Evolutionary conservation across 2,329 filamentous ascomycete species (phyloP).

Genomic region (Trichoderma koningiopsis): DNA sequence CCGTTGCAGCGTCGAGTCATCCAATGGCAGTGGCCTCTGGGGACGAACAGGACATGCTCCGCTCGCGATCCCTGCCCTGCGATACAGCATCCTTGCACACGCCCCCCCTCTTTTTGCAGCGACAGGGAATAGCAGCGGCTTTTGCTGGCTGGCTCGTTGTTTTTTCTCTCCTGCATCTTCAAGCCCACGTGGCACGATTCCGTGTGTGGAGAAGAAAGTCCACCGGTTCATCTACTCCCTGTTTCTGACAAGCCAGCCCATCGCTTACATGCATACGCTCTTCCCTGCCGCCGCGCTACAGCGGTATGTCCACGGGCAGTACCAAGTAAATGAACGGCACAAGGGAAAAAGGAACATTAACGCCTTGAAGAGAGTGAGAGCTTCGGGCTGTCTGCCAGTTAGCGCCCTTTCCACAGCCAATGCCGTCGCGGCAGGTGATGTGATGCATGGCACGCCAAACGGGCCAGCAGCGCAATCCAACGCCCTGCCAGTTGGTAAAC

Average conservation of each 20-base stretch:
- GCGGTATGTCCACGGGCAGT: background rate
- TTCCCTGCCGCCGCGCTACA: background rate
- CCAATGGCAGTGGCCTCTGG: background rate
- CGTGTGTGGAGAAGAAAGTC: constrained; percentile 28
- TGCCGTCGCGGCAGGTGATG: background rate
- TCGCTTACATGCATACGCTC: constrained; percentile 4
- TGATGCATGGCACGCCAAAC: background rate
- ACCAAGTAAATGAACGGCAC: background rate
- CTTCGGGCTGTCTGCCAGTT: background rate
- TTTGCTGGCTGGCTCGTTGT: constrained; percentile 11
- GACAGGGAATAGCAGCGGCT: constrained; percentile 9
- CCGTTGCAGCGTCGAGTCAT: background rate
- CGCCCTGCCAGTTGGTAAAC: background rate
- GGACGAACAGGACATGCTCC: background rate
- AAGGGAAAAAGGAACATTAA: background rate
- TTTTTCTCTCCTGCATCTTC: constrained; percentile 29
- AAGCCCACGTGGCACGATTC: constrained; percentile 37
- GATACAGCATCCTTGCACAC: background rate
- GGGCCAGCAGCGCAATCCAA: background rate
- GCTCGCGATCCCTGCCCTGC: background rate
- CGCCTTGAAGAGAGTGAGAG: background rate
- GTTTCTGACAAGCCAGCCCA: background rate
- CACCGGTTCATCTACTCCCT: constrained; percentile 23
- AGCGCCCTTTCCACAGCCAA: background rate
- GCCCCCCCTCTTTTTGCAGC: background rate